These are phyloP conservation scores for Penicillium sp. DNA, from an alignment of 2,329 filamentous ascomycete species.

Conservation along the genomic window DNA sequence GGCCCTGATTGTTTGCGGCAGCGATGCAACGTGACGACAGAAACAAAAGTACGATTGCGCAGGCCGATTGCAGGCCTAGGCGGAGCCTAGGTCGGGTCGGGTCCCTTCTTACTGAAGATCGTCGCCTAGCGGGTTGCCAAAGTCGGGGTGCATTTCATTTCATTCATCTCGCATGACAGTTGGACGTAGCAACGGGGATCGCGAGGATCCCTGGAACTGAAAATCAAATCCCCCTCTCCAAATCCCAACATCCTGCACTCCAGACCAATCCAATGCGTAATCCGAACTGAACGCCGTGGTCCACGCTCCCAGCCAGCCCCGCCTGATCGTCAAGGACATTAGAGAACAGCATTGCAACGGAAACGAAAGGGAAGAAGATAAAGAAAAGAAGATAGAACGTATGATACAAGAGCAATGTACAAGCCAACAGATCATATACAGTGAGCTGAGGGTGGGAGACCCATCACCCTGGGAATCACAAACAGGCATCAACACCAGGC, in stretches of 20 bases:
- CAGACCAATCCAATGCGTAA: too few species aligned
- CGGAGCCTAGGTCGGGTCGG: too few species aligned
- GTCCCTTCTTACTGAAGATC: too few species aligned
- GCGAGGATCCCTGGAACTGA: slow-evolving; percentile 5
- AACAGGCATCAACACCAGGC: slow-evolving; percentile 1
- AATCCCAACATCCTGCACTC: slow-evolving; percentile 1
- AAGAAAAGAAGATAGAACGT: slow-evolving; percentile 30
- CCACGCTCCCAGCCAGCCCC: too few species aligned
- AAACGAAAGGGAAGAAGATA: slow-evolving; percentile 17
- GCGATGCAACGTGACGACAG: too few species aligned
- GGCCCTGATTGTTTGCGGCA: too few species aligned
- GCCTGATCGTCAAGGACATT: too few species aligned
- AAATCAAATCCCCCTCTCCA: slow-evolving; percentile 2
- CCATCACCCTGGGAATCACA: slow-evolving; percentile 11
- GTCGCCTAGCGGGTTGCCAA: too few species aligned
- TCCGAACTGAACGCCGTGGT: slow-evolving; percentile 9
- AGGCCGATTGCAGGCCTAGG: too few species aligned
- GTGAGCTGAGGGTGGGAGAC: neutral
- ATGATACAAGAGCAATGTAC: slow-evolving; percentile 22
- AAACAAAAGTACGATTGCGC: too few species aligned
- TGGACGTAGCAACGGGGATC: slow-evolving; percentile 6
- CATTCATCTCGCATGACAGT: slow-evolving; percentile 8
- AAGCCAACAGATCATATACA: slow-evolving; percentile 19
- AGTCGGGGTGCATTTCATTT: too few species aligned
- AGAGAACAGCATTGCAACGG: neutral